Evolutionary conservation across 2,329 filamentous ascomycete genomes (phyloP).

Genomic region (Cadophora sp.): DNA sequence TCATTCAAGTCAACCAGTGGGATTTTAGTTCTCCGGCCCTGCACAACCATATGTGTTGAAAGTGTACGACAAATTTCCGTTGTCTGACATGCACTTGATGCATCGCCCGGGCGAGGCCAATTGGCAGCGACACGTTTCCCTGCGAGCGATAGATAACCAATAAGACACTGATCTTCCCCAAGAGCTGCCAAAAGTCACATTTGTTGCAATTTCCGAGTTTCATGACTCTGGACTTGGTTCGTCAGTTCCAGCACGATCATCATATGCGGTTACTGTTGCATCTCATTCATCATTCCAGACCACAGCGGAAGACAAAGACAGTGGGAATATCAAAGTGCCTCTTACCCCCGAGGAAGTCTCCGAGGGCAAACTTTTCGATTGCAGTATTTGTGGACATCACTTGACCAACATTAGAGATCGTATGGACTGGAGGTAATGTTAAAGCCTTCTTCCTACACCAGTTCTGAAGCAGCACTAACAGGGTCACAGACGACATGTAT

Average conservation of each 20-base stretch:
- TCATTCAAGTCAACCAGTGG: neutral
- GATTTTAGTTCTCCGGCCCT: neutral
- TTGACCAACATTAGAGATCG: neutral
- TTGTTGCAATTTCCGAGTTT: neutral
- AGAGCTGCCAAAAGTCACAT: neutral
- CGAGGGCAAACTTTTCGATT: neutral
- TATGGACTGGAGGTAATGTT: neutral
- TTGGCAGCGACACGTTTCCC: neutral
- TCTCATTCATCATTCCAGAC: neutral
- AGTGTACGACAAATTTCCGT: slow-evolving; percentile 8
- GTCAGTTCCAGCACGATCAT: neutral
- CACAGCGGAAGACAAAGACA: neutral
- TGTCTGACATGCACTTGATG: neutral
- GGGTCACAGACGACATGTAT: neutral
- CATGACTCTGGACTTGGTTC: neutral
- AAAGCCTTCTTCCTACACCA: neutral
- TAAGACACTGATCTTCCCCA: neutral
- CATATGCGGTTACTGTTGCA: neutral
- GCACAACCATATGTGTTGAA: slow-evolving; percentile 1
- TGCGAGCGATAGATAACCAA: neutral
- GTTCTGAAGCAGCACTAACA: neutral
- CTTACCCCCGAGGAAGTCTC: neutral
- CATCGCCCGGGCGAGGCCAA: neutral
- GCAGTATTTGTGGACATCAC: neutral
- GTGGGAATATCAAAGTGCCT: neutral